Evolutionary conservation across 2,329 filamentous ascomycete genomes (phyloP), one percentile per base, ranked within the genome.

Genomic region (Trichophaea hybrida): DNA sequence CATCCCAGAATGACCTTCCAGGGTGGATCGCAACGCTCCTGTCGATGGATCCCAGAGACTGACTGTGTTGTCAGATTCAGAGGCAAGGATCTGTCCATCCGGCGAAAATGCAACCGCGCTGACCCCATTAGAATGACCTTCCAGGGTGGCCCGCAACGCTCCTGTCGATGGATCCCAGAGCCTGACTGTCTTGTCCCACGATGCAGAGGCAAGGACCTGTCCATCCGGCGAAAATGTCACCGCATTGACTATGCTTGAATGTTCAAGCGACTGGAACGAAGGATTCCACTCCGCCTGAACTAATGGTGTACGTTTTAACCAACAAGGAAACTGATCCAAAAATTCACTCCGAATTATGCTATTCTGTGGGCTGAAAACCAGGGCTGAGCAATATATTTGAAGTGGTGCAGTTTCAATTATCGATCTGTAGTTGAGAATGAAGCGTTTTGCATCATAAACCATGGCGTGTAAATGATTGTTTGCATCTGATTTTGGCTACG

Each of bases 201-300:
- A n/a, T n/a, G n/a, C n/a, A n/a, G n/a, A n/a, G n/a, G n/a, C n/a
- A n/a, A n/a, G n/a, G n/a, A n/a, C n/a, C n/a, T n/a, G n/a, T n/a
- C n/a, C n/a, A 69, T 97, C 89, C 0, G 91, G 89, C 1, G 88
- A 95, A 73, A 97, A 97, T 0, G 84, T 86, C 52, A 97, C 71
- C 95, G 88, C 69, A 97, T 91, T 2, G 93, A 93, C 15, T 88
- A 80, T 37, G 89, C 79, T 13, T 86, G 85, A 3, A 97, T 76
- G 0, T 97, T 96, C 6, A 78, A 10, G 93, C 91, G 71, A 97
- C 88, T 91, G 91, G 97, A 0, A 85, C 82, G 51, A 96, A 76
- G 69, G 10, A 17, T 24, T 15, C 15, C 46, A 49, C 6, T 49
- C 17, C 17, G 7, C 17, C 6, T 7, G 17, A 49, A 24, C 17